Conservation (phyloP, 2,329 filamentous ascomycete species). For the Byssoonygena ceratinophila region DNA sequence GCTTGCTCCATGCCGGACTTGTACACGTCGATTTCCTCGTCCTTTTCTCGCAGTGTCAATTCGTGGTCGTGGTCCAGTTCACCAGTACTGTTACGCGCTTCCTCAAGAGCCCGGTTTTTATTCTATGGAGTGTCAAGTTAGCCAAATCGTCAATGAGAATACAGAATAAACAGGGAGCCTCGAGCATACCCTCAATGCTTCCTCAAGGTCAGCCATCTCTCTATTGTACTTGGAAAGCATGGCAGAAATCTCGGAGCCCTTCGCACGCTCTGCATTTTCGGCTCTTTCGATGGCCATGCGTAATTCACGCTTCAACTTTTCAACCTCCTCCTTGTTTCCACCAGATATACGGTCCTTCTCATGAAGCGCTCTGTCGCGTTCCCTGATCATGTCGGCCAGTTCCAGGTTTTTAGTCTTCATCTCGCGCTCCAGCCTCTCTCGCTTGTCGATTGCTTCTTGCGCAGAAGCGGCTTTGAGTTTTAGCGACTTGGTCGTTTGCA, state of each 20-base stretch:
- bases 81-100: constrained; percentile 63
- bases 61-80: constrained; percentile 81
- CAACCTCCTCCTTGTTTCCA: constrained; percentile 80
- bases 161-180: neutral
- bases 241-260: constrained; percentile 87
- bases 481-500: constrained; percentile 92
- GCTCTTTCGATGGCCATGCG: constrained; percentile 83
- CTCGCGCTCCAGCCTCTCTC: constrained; percentile 91
- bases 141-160: constrained; percentile 17
- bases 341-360: constrained; percentile 83
- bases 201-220: constrained; percentile 93
- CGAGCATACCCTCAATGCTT: constrained; percentile 54
- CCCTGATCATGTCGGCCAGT: constrained; percentile 94
- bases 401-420: constrained; percentile 99
- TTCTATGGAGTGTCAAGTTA: constrained; percentile 40
- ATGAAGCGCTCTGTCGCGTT: constrained; percentile 84
- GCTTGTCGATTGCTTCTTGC: constrained; percentile 87
- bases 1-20: constrained; percentile 97
- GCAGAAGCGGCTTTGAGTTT: constrained; percentile 95
- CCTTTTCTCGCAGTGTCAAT: constrained; percentile 76
- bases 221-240: constrained; percentile 95
- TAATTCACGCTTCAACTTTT: constrained; percentile 88
- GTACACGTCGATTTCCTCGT: constrained; percentile 95
- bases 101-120: constrained; percentile 79
- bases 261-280: constrained; percentile 82